Conservation (phyloP, 2,329 filamentous ascomycete species). For the Cladophialophora chaetospira region DNA sequence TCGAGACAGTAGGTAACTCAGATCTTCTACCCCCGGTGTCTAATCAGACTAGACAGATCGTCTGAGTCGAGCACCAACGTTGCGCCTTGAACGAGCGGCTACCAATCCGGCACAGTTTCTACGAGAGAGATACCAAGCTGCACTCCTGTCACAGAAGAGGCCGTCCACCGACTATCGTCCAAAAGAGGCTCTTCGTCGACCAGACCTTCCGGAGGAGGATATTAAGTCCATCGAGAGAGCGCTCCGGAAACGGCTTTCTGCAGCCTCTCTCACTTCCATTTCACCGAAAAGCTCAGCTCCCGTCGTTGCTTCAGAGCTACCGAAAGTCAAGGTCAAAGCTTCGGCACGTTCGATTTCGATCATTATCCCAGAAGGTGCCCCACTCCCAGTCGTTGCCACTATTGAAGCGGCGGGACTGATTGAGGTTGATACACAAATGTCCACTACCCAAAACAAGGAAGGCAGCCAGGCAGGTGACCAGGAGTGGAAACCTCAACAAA, state of each 20-base stretch:
- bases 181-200: slow-evolving; percentile 1
- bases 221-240: slow-evolving; percentile 12
- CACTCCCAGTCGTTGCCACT: slow-evolving; percentile 23
- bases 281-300: neutral
- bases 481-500: neutral
- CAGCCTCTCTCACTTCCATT: neutral
- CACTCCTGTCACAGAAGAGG: slow-evolving; percentile 18
- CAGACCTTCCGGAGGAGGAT: slow-evolving; percentile 5
- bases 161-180: slow-evolving; percentile 13
- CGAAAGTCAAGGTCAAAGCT: slow-evolving; percentile 17
- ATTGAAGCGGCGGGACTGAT: slow-evolving; percentile 19
- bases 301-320: neutral
- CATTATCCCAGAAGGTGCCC: slow-evolving; percentile 24
- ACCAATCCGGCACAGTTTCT: slow-evolving; percentile 22
- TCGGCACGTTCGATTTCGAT: slow-evolving; percentile 22
- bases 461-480: slow-evolving; percentile 6
- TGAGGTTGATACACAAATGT: slow-evolving; percentile 22
- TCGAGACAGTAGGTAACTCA: slow-evolving; percentile 23
- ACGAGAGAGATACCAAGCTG: slow-evolving; percentile 17
- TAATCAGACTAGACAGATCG: slow-evolving; percentile 19
- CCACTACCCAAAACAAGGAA: neutral
- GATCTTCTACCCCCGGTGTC: neutral
- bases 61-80: slow-evolving; percentile 14
- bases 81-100: slow-evolving; percentile 6
- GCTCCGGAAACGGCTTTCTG: slow-evolving; percentile 10